Conservation (phyloP, 331 rosid species). For the Quercus phellos region DNA sequence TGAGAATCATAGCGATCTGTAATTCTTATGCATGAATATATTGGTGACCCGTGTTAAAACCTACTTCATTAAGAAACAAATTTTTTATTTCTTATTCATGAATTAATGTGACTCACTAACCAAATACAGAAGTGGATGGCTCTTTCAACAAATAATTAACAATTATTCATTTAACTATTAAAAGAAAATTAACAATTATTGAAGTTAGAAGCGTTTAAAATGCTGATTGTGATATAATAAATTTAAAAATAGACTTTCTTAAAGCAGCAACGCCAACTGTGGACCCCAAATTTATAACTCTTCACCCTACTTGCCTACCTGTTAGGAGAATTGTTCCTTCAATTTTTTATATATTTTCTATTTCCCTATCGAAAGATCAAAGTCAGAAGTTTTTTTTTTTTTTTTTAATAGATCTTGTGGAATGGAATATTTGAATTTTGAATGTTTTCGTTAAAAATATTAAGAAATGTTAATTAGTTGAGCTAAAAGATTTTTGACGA, state of each 20-base stretch:
- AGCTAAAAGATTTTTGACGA: rapidly evolving
- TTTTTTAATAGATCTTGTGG: too few species aligned
- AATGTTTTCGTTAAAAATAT: rapidly evolving
- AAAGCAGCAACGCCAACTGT: background rate
- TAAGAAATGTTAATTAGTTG: too few species aligned
- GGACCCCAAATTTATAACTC: background rate
- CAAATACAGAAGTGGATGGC: background rate
- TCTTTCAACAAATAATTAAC: background rate
- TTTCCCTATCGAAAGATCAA: too few species aligned
- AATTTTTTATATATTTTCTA: background rate
- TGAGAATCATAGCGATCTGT: too few species aligned
- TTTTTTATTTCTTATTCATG: too few species aligned
- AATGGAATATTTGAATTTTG: too few species aligned
- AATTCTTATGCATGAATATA: too few species aligned
- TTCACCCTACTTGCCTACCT: background rate
- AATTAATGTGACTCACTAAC: background rate
- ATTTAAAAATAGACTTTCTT: background rate
- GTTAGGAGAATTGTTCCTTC: background rate
- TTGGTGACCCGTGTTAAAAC: too few species aligned
- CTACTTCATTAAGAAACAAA: too few species aligned
- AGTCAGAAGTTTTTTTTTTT: too few species aligned
- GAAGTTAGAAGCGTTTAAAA: background rate
- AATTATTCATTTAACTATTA: background rate
- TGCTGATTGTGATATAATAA: background rate
- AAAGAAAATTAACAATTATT: background rate